Conservation (phyloP, 2,329 filamentous ascomycete genomes). For the Aspergillus spinulosporus region DNA sequence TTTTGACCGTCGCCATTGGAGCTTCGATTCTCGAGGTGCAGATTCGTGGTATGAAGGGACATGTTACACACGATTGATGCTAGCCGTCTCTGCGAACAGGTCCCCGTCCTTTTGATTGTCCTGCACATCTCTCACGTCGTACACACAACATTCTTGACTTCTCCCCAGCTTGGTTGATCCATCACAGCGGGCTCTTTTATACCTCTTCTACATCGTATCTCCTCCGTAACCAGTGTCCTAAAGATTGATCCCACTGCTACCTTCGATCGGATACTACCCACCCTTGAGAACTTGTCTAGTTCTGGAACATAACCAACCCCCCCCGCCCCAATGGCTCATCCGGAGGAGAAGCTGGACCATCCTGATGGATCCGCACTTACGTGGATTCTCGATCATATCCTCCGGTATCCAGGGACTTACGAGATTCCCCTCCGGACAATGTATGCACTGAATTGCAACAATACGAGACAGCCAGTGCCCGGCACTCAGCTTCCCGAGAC, state of each 20-base stretch:
- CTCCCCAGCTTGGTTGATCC: conserved; percentile 11
- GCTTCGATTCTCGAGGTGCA: conserved; percentile 21
- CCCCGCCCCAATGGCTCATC: conserved; percentile 17
- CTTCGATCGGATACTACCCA: conserved; percentile 1
- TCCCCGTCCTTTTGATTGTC: conserved; percentile 19
- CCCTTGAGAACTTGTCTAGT: neutral
- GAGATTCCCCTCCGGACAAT: conserved; percentile 68
- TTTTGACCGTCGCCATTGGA: conserved; percentile 12
- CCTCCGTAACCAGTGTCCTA: conserved; percentile 8
- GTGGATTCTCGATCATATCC: conserved; percentile 61
- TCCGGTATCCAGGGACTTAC: conserved; percentile 63
- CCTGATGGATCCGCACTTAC: conserved; percentile 47
- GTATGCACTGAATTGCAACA: conserved; percentile 65
- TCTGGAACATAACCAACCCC: neutral
- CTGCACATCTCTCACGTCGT: conserved; percentile 26
- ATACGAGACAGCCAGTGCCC: conserved; percentile 42
- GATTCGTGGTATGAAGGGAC: conserved; percentile 22
- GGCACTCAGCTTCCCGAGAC: conserved; percentile 34
- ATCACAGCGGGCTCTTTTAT: conserved; percentile 14
- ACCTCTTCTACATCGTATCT: conserved; percentile 3
- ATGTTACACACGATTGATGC: conserved; percentile 27
- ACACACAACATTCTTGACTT: conserved; percentile 19
- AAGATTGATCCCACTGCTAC: conserved; percentile 1
- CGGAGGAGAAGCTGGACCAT: conserved; percentile 23
- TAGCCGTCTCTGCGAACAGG: conserved; percentile 25